A percentile compares a stretch with the other conserved stretches of the same genome.
These are phyloP conservation scores for Malassezia pachydermatis DNA, from an alignment of 1,284 basidiomycete genomes.

Conservation along the genomic window DNA sequence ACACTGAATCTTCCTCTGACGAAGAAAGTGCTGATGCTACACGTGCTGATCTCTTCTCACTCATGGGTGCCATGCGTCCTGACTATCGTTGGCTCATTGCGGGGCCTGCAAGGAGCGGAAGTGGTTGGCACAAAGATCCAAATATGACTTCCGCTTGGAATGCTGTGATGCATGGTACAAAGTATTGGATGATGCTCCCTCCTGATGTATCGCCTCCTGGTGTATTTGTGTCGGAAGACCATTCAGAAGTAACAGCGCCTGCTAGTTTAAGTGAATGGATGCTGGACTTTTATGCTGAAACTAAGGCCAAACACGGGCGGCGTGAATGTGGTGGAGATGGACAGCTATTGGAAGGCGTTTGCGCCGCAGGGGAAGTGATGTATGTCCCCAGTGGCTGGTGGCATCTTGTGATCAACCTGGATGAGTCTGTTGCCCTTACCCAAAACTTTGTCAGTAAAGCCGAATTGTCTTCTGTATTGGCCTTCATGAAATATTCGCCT, in stretches of 20 bases:
- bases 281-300: slow-evolving; percentile 47
- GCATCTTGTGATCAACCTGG: slow-evolving; percentile 40
- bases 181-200: slow-evolving; percentile 51
- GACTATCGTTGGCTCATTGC: slow-evolving; percentile 44
- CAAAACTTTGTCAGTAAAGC: slow-evolving; percentile 51
- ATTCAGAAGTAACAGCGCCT: slow-evolving; percentile 48
- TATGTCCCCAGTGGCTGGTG: slow-evolving; percentile 48
- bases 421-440: slow-evolving; percentile 48
- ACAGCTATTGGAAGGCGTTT: slow-evolving; percentile 49
- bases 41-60: slow-evolving; percentile 34
- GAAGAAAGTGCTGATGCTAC: slow-evolving; percentile 19
- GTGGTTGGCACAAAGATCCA: slow-evolving; percentile 48
- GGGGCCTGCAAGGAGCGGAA: slow-evolving; percentile 33
- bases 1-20: too few species aligned
- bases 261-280: slow-evolving; percentile 50
- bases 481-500: slow-evolving; percentile 49
- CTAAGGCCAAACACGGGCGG: slow-evolving; percentile 45
- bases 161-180: slow-evolving; percentile 48
- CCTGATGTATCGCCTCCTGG: slow-evolving; percentile 49
- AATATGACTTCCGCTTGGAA: slow-evolving; percentile 51
- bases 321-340: slow-evolving; percentile 29
- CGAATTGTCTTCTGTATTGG: slow-evolving; percentile 49
- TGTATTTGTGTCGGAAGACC: slow-evolving; percentile 48
- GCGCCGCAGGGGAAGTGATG: slow-evolving; percentile 47
- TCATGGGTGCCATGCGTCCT: slow-evolving; percentile 29